Conservation (phyloP, 2,329 filamentous ascomycete species). For the Aureobasidium subglaciale region DNA sequence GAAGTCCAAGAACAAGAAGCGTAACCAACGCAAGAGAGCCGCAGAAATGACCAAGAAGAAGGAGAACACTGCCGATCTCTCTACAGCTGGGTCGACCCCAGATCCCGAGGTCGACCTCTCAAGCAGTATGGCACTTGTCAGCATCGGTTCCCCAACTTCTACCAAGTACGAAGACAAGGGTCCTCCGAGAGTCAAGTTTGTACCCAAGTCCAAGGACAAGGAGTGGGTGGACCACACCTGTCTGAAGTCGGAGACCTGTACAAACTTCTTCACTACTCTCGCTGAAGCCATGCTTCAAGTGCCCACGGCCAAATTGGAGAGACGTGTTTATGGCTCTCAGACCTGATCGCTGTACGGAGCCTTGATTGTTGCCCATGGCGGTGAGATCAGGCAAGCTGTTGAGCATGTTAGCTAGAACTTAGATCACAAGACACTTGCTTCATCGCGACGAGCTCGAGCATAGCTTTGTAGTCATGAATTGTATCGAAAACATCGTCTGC, state of each 20-base stretch:
- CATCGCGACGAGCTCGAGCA: too few species aligned
- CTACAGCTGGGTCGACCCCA: neutral
- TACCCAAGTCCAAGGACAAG: neutral
- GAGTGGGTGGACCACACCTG: neutral
- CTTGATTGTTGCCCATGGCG: too few species aligned
- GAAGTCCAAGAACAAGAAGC: conserved; percentile 9
- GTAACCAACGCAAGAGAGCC: conserved; percentile 7
- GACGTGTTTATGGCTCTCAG: neutral
- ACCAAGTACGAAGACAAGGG: neutral
- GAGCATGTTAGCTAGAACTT: too few species aligned
- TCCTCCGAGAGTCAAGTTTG: neutral
- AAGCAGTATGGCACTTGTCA: neutral
- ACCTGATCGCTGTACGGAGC: neutral
- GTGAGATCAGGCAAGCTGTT: too few species aligned
- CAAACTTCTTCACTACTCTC: neutral
- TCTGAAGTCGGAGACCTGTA: neutral
- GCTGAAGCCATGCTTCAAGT: conserved; percentile 2
- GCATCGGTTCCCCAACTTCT: neutral
- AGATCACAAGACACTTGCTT: too few species aligned
- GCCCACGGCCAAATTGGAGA: neutral
- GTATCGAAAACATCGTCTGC: too few species aligned
- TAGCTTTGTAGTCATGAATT: too few species aligned
- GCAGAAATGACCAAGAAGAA: conserved; percentile 3
- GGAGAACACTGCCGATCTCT: neutral
- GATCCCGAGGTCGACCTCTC: neutral